Evolutionary conservation across 2,329 filamentous ascomycete species (phyloP).

Genomic region (Colletotrichum sp.): DNA sequence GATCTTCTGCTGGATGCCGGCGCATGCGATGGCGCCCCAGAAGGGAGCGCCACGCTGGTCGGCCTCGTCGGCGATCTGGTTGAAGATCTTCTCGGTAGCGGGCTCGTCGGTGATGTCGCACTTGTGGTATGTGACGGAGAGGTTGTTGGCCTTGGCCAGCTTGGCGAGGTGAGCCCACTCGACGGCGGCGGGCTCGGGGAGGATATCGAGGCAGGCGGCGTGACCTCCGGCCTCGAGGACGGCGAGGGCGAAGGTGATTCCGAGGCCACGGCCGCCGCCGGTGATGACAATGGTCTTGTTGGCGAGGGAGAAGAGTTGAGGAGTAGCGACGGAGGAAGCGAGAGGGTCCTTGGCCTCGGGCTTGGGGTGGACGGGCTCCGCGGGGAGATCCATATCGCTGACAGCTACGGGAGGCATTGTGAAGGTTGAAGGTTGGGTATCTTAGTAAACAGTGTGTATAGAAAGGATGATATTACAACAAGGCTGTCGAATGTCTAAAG

Average conservation of each 20-base stretch:
- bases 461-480: neutral
- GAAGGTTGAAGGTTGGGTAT: neutral
- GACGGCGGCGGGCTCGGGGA: slow-evolving; percentile 36
- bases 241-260: slow-evolving; percentile 52
- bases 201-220: slow-evolving; percentile 53
- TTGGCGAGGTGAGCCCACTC: slow-evolving; percentile 49
- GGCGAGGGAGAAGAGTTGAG: slow-evolving; percentile 48
- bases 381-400: slow-evolving; percentile 32
- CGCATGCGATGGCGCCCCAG: slow-evolving; percentile 47
- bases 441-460: neutral
- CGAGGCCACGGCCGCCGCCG: slow-evolving; percentile 55
- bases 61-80: slow-evolving; percentile 39
- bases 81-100: slow-evolving; percentile 37
- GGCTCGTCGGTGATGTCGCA: slow-evolving; percentile 54
- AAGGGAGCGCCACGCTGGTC: slow-evolving; percentile 35
- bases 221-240: slow-evolving; percentile 54
- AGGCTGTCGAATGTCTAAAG: neutral
- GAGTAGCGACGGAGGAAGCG: slow-evolving; percentile 28
- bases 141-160: slow-evolving; percentile 37
- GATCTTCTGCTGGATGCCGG: slow-evolving; percentile 52
- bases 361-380: slow-evolving; percentile 22
- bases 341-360: slow-evolving; percentile 36
- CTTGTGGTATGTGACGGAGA: slow-evolving; percentile 42
- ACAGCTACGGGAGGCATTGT: slow-evolving; percentile 28
- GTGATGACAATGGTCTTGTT: slow-evolving; percentile 52